Conservation (phyloP, 163 green algal genomes). For the Chlorella variabilis region DNA sequence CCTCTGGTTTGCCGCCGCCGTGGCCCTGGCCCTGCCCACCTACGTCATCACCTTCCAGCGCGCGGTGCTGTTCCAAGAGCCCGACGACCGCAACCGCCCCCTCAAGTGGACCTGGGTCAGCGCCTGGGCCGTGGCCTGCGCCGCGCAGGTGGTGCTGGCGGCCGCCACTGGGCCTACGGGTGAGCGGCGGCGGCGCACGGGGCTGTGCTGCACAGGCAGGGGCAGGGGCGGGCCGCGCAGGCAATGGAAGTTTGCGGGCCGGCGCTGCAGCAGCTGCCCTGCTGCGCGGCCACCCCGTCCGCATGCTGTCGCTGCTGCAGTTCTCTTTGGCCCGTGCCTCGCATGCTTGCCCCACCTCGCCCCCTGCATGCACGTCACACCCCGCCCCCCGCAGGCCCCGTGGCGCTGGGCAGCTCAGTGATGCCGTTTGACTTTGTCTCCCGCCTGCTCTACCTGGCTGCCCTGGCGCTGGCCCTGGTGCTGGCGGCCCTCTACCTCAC, state of each 20-base stretch:
- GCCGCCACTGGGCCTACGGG: background rate
- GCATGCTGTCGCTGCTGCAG: too few species aligned
- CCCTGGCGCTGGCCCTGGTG: slow-evolving; percentile 15
- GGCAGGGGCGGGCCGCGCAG: too few species aligned
- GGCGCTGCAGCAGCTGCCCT: too few species aligned
- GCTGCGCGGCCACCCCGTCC: too few species aligned
- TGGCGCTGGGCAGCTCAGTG: background rate
- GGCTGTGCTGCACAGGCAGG: too few species aligned
- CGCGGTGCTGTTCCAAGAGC: slow-evolving; percentile 31
- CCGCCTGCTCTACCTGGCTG: slow-evolving; percentile 13
- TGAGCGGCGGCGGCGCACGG: too few species aligned
- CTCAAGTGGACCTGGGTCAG: slow-evolving; percentile 37
- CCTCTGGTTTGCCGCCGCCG: slow-evolving; percentile 20
- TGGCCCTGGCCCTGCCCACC: slow-evolving; percentile 11
- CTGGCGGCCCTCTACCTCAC: slow-evolving; percentile 35
- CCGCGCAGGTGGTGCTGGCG: background rate
- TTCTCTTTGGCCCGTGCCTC: too few species aligned
- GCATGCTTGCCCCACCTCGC: too few species aligned
- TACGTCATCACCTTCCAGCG: slow-evolving; percentile 33
- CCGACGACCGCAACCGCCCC: slow-evolving; percentile 27
- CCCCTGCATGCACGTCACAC: too few species aligned
- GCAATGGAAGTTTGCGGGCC: too few species aligned
- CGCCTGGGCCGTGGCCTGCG: slow-evolving; percentile 17
- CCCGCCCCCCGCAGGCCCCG: background rate
- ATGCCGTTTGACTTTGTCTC: slow-evolving; percentile 19